A percentile compares a stretch with the other conserved stretches of the same genome.
Conservation (phyloP, 2,329 filamentous ascomycete species). For the Penicillium palitans region DNA sequence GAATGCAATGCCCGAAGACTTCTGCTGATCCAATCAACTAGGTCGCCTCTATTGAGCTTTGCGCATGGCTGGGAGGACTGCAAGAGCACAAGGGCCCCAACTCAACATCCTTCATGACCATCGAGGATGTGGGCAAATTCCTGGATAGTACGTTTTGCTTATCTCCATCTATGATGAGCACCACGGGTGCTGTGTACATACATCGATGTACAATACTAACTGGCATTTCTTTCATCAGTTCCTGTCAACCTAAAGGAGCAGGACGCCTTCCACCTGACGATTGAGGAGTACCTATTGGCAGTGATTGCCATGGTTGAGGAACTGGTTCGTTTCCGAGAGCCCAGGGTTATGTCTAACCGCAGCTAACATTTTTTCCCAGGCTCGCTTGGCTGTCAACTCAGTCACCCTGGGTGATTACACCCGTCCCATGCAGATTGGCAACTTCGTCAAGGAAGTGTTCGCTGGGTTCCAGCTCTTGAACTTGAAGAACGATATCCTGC, state of each 20-base stretch:
- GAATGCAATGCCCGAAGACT: neutral
- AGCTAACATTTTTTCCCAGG: slow-evolving; percentile 41
- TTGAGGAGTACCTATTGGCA: slow-evolving; percentile 93
- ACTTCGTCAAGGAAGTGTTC: slow-evolving; percentile 92
- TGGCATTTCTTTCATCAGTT: slow-evolving; percentile 52
- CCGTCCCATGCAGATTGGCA: slow-evolving; percentile 81
- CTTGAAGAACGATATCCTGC: slow-evolving; percentile 89
- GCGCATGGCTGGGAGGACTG: slow-evolving; percentile 79
- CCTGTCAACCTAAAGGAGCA: slow-evolving; percentile 87
- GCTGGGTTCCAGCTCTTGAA: slow-evolving; percentile 97
- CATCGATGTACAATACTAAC: slow-evolving; percentile 2
- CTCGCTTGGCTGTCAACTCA: slow-evolving; percentile 87
- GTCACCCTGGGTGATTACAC: slow-evolving; percentile 88
- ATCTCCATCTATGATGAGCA: slow-evolving; percentile 6
- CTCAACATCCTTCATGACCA: slow-evolving; percentile 72
- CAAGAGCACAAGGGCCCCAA: slow-evolving; percentile 54
- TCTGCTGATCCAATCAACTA: slow-evolving; percentile 48
- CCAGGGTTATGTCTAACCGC: neutral
- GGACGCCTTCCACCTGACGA: slow-evolving; percentile 91
- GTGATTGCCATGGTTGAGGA: slow-evolving; percentile 88
- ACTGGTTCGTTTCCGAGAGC: slow-evolving; percentile 53
- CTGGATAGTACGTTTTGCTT: slow-evolving; percentile 62
- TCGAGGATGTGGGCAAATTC: slow-evolving; percentile 80
- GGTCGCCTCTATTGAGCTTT: slow-evolving; percentile 60
- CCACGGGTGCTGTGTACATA: neutral